Evolutionary conservation across 108 stramenopile species (phyloP).

Genomic region (Pseudonitzschia pungens): DNA sequence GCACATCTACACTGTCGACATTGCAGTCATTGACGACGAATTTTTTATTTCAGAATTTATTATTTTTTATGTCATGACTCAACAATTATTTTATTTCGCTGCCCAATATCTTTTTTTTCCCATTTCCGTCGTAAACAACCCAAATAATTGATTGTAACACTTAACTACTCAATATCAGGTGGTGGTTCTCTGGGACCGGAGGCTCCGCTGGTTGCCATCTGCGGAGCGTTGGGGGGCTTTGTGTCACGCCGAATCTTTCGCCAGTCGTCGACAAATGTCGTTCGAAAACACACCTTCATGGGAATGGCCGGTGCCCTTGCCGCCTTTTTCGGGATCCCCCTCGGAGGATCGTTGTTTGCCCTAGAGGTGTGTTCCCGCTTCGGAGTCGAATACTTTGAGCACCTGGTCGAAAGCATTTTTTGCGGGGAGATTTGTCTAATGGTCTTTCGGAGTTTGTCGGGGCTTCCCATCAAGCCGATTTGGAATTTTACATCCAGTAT

Average conservation of each 20-base stretch:
- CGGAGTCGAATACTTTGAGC: slow-evolving; percentile 74
- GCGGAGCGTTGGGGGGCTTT: slow-evolving; percentile 63
- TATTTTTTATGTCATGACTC: too few relatives aligned
- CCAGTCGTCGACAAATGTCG: slow-evolving; percentile 41
- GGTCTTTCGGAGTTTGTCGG: slow-evolving; percentile 52
- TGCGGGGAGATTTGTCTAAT: slow-evolving; percentile 54
- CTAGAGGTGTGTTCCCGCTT: slow-evolving; percentile 63
- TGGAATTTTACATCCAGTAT: slow-evolving; percentile 36
- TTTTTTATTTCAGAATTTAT: too few relatives aligned
- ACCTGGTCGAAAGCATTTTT: slow-evolving; percentile 59
- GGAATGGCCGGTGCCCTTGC: slow-evolving; percentile 66
- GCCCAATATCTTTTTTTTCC: too few relatives aligned
- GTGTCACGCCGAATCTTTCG: slow-evolving; percentile 51
- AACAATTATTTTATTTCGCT: too few relatives aligned
- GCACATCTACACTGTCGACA: too few relatives aligned
- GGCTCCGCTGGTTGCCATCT: slow-evolving; percentile 42
- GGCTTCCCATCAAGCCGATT: slow-evolving; percentile 52
- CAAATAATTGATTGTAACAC: background rate
- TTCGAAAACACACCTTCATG: slow-evolving; percentile 72
- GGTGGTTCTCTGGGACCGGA: slow-evolving; percentile 35
- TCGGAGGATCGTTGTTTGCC: slow-evolving; percentile 63
- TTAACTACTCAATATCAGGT: background rate
- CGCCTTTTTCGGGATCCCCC: slow-evolving; percentile 65
- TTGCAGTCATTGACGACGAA: too few relatives aligned
- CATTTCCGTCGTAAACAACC: too few relatives aligned